Conservation (phyloP, 257 asterid species). For the Eustoma russellianum region DNA sequence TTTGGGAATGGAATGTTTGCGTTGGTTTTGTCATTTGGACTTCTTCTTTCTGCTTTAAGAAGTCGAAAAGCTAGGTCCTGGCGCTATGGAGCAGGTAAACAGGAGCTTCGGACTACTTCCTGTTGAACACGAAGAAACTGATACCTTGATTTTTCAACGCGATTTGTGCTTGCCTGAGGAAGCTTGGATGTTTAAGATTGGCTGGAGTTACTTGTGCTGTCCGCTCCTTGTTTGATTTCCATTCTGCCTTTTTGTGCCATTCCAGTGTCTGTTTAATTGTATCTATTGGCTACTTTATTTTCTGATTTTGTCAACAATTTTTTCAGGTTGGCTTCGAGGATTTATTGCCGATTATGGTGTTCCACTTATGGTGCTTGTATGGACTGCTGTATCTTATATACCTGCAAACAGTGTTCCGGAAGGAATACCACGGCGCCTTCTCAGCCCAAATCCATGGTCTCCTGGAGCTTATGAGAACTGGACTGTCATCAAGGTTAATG, state of each 20-base stretch:
- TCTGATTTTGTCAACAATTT: slow-evolving; percentile 14
- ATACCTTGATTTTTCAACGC: background rate
- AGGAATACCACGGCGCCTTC: slow-evolving; percentile 83
- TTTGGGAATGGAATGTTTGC: slow-evolving; percentile 98
- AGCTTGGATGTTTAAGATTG: background rate
- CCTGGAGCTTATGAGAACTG: slow-evolving; percentile 88
- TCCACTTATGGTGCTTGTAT: slow-evolving; percentile 84
- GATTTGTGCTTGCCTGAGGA: background rate
- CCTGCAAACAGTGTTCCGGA: slow-evolving; percentile 65
- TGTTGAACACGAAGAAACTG: too few species aligned
- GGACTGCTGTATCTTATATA: slow-evolving; percentile 86
- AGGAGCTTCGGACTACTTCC: too few species aligned
- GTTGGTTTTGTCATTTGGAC: slow-evolving; percentile 82
- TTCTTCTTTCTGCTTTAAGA: slow-evolving; percentile 69
- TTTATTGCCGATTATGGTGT: slow-evolving; percentile 94
- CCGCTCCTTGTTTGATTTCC: background rate
- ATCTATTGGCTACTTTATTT: slow-evolving; percentile 3
- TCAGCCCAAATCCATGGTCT: slow-evolving; percentile 99
- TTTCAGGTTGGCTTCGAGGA: slow-evolving; percentile 79
- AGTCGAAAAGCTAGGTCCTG: slow-evolving; percentile 93
- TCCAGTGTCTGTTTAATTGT: background rate
- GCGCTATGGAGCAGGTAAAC: slow-evolving; percentile 89
- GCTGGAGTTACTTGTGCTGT: background rate
- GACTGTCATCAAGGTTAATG: slow-evolving; percentile 85
- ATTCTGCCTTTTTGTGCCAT: background rate